Conservation (phyloP, 2,329 filamentous ascomycete species). For the Drechmeria coniospora region DNA sequence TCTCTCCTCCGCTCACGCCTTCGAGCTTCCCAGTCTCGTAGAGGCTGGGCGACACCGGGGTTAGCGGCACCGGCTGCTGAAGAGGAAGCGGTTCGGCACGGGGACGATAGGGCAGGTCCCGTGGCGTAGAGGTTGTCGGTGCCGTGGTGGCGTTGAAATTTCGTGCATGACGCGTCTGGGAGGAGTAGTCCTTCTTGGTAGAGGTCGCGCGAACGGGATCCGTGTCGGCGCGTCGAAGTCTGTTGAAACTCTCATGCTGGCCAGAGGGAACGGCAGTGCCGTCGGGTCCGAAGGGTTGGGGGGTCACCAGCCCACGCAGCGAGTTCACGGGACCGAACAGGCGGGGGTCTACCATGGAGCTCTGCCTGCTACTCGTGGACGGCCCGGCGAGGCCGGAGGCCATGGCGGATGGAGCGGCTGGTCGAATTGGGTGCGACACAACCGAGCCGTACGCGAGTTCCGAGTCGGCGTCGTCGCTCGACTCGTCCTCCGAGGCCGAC, state of each 20-base stretch:
- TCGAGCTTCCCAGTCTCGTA: slow-evolving; percentile 37
- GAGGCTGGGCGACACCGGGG: slow-evolving; percentile 54
- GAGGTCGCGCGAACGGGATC: slow-evolving; percentile 9
- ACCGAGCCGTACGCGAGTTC: slow-evolving; percentile 20
- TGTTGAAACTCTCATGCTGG: slow-evolving; percentile 10
- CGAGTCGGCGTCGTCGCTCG: slow-evolving; percentile 22
- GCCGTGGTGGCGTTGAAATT: slow-evolving; percentile 42
- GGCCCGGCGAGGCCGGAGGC: slow-evolving; percentile 2
- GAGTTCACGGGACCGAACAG: slow-evolving; percentile 47
- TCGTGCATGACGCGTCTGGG: slow-evolving; percentile 49
- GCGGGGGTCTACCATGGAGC: slow-evolving; percentile 39
- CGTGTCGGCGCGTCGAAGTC: slow-evolving; percentile 9
- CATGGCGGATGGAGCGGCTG: slow-evolving; percentile 16
- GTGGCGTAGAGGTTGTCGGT: slow-evolving; percentile 28
- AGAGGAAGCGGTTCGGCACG: slow-evolving; percentile 50
- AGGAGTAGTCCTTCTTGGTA: slow-evolving; percentile 50
- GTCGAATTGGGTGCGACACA: slow-evolving; percentile 12
- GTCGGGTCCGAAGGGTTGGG: slow-evolving; percentile 36
- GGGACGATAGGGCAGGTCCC: slow-evolving; percentile 22
- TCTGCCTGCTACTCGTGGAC: slow-evolving; percentile 19
- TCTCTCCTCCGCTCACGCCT: slow-evolving; percentile 19
- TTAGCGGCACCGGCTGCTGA: slow-evolving; percentile 72
- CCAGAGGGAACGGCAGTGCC: slow-evolving; percentile 10
- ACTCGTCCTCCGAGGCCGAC: slow-evolving; percentile 35
- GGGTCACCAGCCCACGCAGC: slow-evolving; percentile 37